These are phyloP conservation scores for Suhomyces vadensis DNA, from an alignment of 805 yeast species.

Conservation along the genomic window DNA sequence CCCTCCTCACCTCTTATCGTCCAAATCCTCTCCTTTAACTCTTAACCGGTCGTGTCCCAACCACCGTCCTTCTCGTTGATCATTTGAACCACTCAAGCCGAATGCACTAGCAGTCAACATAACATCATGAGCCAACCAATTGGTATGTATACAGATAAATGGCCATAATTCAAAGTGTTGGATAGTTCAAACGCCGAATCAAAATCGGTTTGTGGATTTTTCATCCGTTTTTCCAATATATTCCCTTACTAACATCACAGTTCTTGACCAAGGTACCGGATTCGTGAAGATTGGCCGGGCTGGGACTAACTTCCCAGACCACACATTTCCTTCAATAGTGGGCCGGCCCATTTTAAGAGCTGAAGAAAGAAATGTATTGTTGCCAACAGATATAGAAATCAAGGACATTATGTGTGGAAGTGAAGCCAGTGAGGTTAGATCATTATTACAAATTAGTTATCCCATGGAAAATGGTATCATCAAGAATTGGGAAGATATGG, in stretches of 20 bases:
- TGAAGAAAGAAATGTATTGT: conserved; percentile 70
- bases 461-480: conserved; percentile 99
- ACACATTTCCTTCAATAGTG: conserved; percentile 94
- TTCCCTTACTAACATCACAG: conserved; percentile 37
- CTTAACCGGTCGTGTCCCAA: not conserved
- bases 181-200: not conserved
- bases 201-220: not conserved
- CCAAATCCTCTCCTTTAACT: not conserved
- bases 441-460: conserved; percentile 87
- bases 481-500: conserved; percentile 98
- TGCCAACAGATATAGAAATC: conserved; percentile 66
- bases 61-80: not conserved
- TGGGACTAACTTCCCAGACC: conserved; percentile 95
- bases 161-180: not conserved
- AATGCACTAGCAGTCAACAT: not conserved
- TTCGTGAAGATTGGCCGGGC: conserved; percentile 97
- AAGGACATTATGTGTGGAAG: conserved; percentile 98
- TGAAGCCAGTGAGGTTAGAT: conserved; percentile 89
- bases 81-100: conserved; percentile 14
- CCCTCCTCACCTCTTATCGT: not conserved
- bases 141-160: conserved; percentile 23
- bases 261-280: conserved; percentile 98
- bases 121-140: conserved; percentile 23
- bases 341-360: conserved; percentile 97
- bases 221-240: not conserved